Conservation (phyloP, 2,329 filamentous ascomycete genomes). For the Didymella pomorum region DNA sequence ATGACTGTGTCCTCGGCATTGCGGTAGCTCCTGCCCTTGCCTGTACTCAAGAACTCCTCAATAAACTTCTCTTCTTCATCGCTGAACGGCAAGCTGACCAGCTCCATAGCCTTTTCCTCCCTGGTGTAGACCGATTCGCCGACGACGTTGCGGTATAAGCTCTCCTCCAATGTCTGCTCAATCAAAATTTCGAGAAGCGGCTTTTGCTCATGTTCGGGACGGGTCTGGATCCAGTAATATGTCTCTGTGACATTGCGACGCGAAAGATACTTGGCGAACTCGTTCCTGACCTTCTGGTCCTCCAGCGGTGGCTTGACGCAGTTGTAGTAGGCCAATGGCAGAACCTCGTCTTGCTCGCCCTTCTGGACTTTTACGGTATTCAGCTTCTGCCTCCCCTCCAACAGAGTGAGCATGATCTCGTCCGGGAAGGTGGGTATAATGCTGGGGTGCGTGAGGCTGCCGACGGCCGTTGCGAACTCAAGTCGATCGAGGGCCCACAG, state of each 20-base stretch:
- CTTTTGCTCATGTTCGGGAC: constrained; percentile 68
- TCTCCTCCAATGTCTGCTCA: constrained; percentile 40
- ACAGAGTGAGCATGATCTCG: constrained; percentile 76
- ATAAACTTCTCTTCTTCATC: constrained; percentile 77
- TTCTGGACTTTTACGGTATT: constrained; percentile 29
- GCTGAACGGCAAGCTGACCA: constrained; percentile 77
- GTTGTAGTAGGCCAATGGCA: constrained; percentile 81
- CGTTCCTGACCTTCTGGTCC: constrained; percentile 66
- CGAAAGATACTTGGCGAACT: constrained; percentile 74
- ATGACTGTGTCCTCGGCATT: constrained; percentile 76
- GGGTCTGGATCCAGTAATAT: constrained; percentile 74
- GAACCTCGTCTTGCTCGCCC: constrained; percentile 52
- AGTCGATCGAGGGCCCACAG: constrained; percentile 80
- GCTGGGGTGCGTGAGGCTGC: constrained; percentile 80
- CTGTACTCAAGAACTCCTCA: constrained; percentile 70
- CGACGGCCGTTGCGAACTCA: constrained; percentile 71
- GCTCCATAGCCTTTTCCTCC: constrained; percentile 69
- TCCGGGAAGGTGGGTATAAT: constrained; percentile 83
- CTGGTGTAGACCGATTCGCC: constrained; percentile 38
- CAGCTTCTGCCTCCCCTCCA: constrained; percentile 53
- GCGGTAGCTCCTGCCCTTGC: constrained; percentile 69
- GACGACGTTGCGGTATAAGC: constrained; percentile 19
- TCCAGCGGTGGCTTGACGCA: constrained; percentile 77
- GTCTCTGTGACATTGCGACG: constrained; percentile 74
- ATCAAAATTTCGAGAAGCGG: constrained; percentile 74